Evolutionary conservation across 306 rosid genomes (phyloP).

Genomic region (Castanea sativa): DNA sequence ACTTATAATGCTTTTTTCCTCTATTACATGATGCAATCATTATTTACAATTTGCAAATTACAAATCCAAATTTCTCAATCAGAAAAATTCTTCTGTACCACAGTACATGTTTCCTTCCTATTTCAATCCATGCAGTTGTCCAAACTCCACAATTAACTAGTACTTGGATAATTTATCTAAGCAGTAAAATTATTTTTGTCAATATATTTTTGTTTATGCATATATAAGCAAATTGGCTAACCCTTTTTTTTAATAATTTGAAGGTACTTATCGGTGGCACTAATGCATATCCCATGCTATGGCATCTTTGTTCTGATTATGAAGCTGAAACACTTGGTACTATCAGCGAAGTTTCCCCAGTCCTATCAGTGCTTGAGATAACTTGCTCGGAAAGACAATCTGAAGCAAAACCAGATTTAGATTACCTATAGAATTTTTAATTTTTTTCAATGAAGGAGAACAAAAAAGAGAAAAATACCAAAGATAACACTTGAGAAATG

Average conservation of each 20-base stretch:
- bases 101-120: not conserved
- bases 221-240: constrained; percentile 20
- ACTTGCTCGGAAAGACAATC: constrained; percentile 12
- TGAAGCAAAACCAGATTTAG: constrained; percentile 2
- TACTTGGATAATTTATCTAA: not conserved
- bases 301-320: constrained; percentile 72
- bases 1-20: not conserved
- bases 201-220: not conserved
- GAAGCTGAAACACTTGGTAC: constrained; percentile 71
- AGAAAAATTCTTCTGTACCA: not conserved
- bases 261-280: constrained; percentile 83
- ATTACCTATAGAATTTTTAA: not conserved
- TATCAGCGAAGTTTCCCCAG: constrained; percentile 57
- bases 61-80: not conserved
- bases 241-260: constrained; percentile 29
- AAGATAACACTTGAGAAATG: constrained; percentile 1
- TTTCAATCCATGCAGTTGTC: not conserved
- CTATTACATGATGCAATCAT: not conserved
- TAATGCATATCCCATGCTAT: constrained; percentile 91
- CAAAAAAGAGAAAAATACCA: not conserved
- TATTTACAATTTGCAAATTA: not conserved
- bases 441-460: constrained; percentile 18
- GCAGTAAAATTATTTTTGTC: not conserved
- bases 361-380: constrained; percentile 59
- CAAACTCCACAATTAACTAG: not conserved